Conservation (phyloP, 225 moss, liverwort and hornwort species). For the Thuidium tamariscinum region DNA sequence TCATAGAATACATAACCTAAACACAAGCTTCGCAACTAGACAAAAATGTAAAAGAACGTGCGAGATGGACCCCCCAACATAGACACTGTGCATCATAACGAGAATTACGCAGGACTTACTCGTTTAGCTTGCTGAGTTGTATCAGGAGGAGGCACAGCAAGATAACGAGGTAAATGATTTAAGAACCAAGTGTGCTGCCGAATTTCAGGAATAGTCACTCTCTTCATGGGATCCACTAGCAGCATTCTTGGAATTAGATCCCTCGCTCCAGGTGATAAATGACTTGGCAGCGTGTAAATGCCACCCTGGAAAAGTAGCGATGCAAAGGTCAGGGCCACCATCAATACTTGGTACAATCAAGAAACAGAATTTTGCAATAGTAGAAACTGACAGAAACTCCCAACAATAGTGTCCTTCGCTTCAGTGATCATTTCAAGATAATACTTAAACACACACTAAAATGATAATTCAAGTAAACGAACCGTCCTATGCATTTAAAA, state of each 20-base stretch:
- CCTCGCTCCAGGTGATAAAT: slow-evolving; percentile 52
- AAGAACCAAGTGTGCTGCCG: slow-evolving; percentile 46
- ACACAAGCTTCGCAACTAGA: neutral
- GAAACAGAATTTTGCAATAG: neutral
- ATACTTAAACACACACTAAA: neutral
- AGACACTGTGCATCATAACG: neutral
- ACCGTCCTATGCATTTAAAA: neutral
- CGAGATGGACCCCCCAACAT: neutral
- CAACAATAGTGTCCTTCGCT: neutral
- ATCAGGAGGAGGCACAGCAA: slow-evolving; percentile 56
- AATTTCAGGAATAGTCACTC: slow-evolving; percentile 59
- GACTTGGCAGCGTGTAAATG: slow-evolving; percentile 50
- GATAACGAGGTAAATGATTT: slow-evolving; percentile 45
- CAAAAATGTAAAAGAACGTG: neutral
- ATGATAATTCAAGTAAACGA: neutral
- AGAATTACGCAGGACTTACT: neutral
- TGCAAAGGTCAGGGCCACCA: neutral
- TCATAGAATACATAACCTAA: neutral
- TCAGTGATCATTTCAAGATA: neutral
- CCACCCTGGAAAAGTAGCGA: slow-evolving; percentile 23
- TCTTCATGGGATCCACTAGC: slow-evolving; percentile 56
- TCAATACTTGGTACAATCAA: neutral
- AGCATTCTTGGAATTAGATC: slow-evolving; percentile 55
- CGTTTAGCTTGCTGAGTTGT: slow-evolving; percentile 52
- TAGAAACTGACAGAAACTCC: neutral